Evolutionary conservation across 768 basidiomycete genomes (phyloP).

Genomic region (Suillus placidus): DNA sequence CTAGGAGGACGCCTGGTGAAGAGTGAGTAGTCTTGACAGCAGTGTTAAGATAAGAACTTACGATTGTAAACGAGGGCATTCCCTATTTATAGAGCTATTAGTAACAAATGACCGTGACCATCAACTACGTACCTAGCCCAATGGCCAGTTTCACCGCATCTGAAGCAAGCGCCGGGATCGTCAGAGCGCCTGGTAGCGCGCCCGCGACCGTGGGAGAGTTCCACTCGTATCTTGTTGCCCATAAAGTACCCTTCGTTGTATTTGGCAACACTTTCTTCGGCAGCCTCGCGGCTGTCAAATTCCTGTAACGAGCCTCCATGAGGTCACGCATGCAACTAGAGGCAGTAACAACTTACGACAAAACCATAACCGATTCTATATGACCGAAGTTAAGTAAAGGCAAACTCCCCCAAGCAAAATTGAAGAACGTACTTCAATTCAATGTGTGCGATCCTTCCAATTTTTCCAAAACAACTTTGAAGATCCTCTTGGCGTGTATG

Average conservation of each 20-base stretch:
- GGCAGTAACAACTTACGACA: constrained; percentile 58
- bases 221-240: constrained; percentile 91
- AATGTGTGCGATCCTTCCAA: constrained; percentile 73
- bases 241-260: constrained; percentile 90
- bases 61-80: constrained; percentile 66
- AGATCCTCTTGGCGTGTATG: constrained; percentile 85
- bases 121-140: constrained; percentile 74
- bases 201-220: constrained; percentile 82
- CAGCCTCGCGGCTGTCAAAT: constrained; percentile 79
- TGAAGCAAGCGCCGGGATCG: constrained; percentile 90
- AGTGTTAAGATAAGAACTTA: constrained; percentile 38
- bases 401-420: constrained; percentile 17
- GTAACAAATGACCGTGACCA: constrained; percentile 4
- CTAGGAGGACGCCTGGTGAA: constrained; percentile 38
- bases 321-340: constrained; percentile 5
- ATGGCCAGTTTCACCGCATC: constrained; percentile 82
- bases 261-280: constrained; percentile 84
- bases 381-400: constrained; percentile 16
- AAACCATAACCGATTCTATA: constrained; percentile 85
- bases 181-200: constrained; percentile 78
- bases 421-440: constrained; percentile 76
- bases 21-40: constrained; percentile 6
- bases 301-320: constrained; percentile 50
- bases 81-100: constrained; percentile 44
- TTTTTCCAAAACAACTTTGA: constrained; percentile 84